Conservation (phyloP, 371 early-diverging fungal genomes). For the Synchytrium microbalum region DNA sequence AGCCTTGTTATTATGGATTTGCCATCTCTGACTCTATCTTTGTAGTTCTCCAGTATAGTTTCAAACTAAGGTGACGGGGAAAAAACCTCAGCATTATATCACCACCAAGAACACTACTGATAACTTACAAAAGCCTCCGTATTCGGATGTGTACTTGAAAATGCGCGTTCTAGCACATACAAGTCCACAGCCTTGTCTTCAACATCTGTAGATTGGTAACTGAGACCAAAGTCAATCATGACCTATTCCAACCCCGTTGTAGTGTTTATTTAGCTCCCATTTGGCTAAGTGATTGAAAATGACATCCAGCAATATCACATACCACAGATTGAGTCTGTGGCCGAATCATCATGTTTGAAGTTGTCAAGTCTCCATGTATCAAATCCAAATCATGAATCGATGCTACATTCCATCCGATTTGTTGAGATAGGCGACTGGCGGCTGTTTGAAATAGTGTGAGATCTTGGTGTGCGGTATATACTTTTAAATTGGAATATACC, state of each 20-base stretch:
- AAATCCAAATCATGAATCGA: slow-evolving; percentile 80
- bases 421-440: slow-evolving; percentile 14
- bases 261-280: neutral
- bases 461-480: neutral
- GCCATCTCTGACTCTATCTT: slow-evolving; percentile 36
- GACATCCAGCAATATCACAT: slow-evolving; percentile 12
- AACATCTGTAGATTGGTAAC: slow-evolving; percentile 67
- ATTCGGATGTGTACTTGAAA: slow-evolving; percentile 81
- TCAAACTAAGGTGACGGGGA: slow-evolving; percentile 50
- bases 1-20: slow-evolving; percentile 58
- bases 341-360: slow-evolving; percentile 87
- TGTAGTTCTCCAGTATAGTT: slow-evolving; percentile 60
- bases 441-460: neutral
- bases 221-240: slow-evolving; percentile 97
- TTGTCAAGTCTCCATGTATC: slow-evolving; percentile 97
- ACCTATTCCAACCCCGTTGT: slow-evolving; percentile 13
- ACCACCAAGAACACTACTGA: slow-evolving; percentile 2
- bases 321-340: slow-evolving; percentile 46
- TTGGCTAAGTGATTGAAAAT: neutral
- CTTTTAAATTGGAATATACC: neutral
- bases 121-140: slow-evolving; percentile 58
- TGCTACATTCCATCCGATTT: slow-evolving; percentile 63
- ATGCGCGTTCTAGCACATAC: slow-evolving; percentile 95
- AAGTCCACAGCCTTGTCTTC: slow-evolving; percentile 99
- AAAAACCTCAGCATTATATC: slow-evolving; percentile 4